These are phyloP conservation scores for Ocimum tenuiflorum DNA, from an alignment of 257 asterid genomes.

Conservation along the genomic window DNA sequence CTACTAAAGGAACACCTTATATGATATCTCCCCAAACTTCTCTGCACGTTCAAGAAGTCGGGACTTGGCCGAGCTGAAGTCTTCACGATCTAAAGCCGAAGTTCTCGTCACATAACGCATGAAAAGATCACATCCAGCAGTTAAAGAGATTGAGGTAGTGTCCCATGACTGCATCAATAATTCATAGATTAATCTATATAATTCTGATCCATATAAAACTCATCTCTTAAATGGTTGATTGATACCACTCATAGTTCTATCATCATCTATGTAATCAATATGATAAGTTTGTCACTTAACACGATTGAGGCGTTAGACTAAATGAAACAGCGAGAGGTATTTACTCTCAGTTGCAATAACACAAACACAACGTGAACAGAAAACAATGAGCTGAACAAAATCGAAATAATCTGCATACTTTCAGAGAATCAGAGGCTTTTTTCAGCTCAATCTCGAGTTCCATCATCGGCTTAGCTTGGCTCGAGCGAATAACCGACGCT, in stretches of 20 bases:
- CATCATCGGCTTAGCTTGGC: too few relatives aligned
- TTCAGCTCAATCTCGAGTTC: slow-evolving; percentile 24
- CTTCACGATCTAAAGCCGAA: slow-evolving; percentile 82
- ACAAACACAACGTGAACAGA: background rate
- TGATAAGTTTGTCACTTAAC: background rate
- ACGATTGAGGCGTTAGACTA: background rate
- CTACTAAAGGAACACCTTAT: slow-evolving; percentile 41
- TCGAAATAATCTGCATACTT: slow-evolving; percentile 34
- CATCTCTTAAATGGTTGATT: background rate
- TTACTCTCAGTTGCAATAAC: background rate
- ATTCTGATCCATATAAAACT: background rate
- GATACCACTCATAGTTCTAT: background rate
- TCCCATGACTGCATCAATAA: slow-evolving; percentile 74
- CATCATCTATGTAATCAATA: background rate
- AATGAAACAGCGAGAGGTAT: background rate
- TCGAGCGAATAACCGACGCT: slow-evolving; percentile 57
- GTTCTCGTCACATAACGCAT: slow-evolving; percentile 93
- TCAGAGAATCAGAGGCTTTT: slow-evolving; percentile 76
- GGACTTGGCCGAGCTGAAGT: slow-evolving; percentile 76
- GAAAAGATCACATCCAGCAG: slow-evolving; percentile 96
- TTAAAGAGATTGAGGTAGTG: slow-evolving; percentile 84
- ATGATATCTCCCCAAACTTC: slow-evolving; percentile 91
- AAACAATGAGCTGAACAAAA: background rate
- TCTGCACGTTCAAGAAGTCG: slow-evolving; percentile 92
- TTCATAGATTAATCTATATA: background rate